Conservation (phyloP, 1,284 basidiomycete genomes). For the Ceratobasidium sp. region DNA sequence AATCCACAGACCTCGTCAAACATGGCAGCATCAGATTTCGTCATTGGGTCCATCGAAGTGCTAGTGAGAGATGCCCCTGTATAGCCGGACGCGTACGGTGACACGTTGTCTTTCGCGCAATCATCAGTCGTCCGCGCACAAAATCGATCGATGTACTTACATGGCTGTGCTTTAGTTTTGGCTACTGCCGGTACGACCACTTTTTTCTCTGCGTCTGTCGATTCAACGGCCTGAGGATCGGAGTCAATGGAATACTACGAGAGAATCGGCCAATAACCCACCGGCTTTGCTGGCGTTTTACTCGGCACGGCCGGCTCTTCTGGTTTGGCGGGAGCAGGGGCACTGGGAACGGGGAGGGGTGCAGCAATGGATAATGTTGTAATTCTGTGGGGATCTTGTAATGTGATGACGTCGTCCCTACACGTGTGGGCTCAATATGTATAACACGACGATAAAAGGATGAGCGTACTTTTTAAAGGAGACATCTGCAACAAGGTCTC, state of each 20-base stretch:
- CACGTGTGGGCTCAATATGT: slow-evolving; percentile 32
- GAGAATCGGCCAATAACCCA: background rate
- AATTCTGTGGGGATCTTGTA: slow-evolving; percentile 85
- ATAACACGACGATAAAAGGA: background rate
- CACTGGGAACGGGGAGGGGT: slow-evolving; percentile 16
- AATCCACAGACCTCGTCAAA: slow-evolving; percentile 79
- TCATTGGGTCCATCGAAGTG: slow-evolving; percentile 86
- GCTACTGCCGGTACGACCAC: slow-evolving; percentile 49
- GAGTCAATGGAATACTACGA: background rate
- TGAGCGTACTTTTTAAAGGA: slow-evolving; percentile 79
- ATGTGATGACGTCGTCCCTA: slow-evolving; percentile 89
- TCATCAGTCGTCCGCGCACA: slow-evolving; percentile 1
- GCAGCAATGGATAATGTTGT: slow-evolving; percentile 52
- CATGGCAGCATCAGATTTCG: slow-evolving; percentile 79
- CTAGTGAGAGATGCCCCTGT: slow-evolving; percentile 94
- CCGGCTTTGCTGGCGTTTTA: slow-evolving; percentile 15
- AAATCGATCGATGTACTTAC: slow-evolving; percentile 58
- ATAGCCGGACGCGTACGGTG: slow-evolving; percentile 89
- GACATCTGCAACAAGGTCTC: slow-evolving; percentile 86
- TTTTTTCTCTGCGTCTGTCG: slow-evolving; percentile 47
- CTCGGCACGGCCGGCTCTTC: slow-evolving; percentile 49
- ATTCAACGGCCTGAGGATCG: background rate
- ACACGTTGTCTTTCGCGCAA: slow-evolving; percentile 79
- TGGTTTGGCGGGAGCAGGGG: slow-evolving; percentile 60
- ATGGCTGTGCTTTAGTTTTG: slow-evolving; percentile 64